phyloP scores from a whole-genome alignment of 352 stramenopile genomes.

The Phytophthora melonis region DNA sequence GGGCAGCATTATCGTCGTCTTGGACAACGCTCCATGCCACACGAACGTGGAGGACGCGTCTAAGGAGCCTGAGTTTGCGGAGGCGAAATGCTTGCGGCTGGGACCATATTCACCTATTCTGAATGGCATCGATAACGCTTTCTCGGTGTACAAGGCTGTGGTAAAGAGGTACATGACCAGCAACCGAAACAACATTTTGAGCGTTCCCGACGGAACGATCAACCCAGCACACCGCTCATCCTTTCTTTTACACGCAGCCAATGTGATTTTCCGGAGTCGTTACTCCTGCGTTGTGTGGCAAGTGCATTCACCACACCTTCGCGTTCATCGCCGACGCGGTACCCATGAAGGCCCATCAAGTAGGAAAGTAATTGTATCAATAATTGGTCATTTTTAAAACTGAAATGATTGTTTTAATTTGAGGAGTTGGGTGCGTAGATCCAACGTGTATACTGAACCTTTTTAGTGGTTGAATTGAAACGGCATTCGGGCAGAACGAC shows the following conservation, averaged over 20 bases:
- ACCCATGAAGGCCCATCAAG: background rate
- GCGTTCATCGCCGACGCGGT: background rate
- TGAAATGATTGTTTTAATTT: background rate
- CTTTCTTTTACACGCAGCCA: background rate
- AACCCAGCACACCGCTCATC: background rate
- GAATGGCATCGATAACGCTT: background rate
- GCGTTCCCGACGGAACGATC: background rate
- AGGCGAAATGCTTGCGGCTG: background rate
- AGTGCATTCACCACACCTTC: conserved; percentile 3
- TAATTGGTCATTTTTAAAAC: background rate
- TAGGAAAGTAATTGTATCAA: background rate
- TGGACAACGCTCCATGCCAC: conserved; percentile 8
- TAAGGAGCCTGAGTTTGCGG: background rate
- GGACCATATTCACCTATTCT: background rate
- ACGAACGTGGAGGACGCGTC: background rate
- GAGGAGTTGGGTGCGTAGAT: background rate
- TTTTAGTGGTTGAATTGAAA: background rate
- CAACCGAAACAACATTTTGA: background rate
- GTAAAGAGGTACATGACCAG: background rate
- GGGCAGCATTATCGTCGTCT: background rate
- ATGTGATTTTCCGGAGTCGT: background rate
- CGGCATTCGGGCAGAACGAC: background rate
- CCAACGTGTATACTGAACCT: background rate
- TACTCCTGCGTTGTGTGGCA: background rate
- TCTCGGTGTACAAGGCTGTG: background rate